Evolutionary conservation across 2,329 filamentous ascomycete genomes (phyloP).

Genomic region (Gnomoniopsis smithogilvyi): DNA sequence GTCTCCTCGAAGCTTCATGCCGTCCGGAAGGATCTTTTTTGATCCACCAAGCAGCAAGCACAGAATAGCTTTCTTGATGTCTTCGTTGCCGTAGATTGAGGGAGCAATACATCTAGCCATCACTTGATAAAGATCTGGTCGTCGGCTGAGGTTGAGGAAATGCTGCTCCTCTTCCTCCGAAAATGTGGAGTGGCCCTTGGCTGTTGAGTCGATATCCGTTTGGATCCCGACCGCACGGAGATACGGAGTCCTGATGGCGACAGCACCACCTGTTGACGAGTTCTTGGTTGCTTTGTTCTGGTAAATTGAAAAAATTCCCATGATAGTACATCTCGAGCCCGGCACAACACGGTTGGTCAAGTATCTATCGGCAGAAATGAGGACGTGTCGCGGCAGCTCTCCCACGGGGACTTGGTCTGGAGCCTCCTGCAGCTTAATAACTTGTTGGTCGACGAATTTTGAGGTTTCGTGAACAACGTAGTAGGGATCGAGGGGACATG

Average conservation of each 20-base stretch:
- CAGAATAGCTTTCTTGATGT: slow-evolving; percentile 97
- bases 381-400: slow-evolving; percentile 89
- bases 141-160: slow-evolving; percentile 83
- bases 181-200: slow-evolving; percentile 80
- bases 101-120: slow-evolving; percentile 93
- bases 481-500: slow-evolving; percentile 92
- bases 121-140: slow-evolving; percentile 86
- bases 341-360: slow-evolving; percentile 94
- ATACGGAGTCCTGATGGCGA: slow-evolving; percentile 94
- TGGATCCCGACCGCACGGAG: slow-evolving; percentile 89
- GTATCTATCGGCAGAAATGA: slow-evolving; percentile 95
- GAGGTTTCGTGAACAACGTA: slow-evolving; percentile 94
- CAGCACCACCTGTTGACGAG: slow-evolving; percentile 69
- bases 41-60: slow-evolving; percentile 92
- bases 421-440: slow-evolving; percentile 96
- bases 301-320: slow-evolving; percentile 98
- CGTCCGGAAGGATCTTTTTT: slow-evolving; percentile 96
- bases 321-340: slow-evolving; percentile 89
- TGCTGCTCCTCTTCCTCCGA: slow-evolving; percentile 97
- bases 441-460: slow-evolving; percentile 94
- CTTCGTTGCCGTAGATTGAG: slow-evolving; percentile 91
- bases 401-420: slow-evolving; percentile 97
- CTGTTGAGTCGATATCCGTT: slow-evolving; percentile 83
- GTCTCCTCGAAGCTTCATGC: slow-evolving; percentile 95
- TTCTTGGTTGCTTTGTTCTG: slow-evolving; percentile 86